phyloP scores from a whole-genome alignment of 2,329 filamentous ascomycete species.

The Monosporascus sp. region DNA sequence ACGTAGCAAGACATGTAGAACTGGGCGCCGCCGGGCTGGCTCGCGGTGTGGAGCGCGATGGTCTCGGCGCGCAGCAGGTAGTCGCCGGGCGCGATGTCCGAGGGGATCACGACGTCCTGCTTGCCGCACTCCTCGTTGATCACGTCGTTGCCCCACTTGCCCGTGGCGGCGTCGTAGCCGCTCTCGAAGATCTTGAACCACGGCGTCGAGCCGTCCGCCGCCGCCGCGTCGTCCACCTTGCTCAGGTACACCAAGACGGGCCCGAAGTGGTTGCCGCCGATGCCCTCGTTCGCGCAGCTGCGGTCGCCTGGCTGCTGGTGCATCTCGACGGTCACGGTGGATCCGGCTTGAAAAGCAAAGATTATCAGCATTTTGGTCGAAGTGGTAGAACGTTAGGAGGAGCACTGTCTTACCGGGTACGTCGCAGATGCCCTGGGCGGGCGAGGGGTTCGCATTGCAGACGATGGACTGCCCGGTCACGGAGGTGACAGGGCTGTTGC shows the following conservation, averaged over 20 bases:
- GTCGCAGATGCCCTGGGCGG: constrained; percentile 28
- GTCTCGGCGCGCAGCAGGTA: constrained; percentile 39
- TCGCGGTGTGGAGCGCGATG: constrained; percentile 36
- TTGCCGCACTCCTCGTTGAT: constrained; percentile 24
- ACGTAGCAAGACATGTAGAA: constrained; percentile 24
- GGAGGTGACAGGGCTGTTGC: constrained; percentile 38
- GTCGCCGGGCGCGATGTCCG: constrained; percentile 33
- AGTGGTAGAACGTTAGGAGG: background rate
- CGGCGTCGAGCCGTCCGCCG: constrained; percentile 35
- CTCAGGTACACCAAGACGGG: constrained; percentile 45
- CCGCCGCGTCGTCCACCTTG: constrained; percentile 41
- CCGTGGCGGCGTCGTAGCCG: constrained; percentile 25
- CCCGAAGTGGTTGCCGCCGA: constrained; percentile 48
- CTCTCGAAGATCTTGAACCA: constrained; percentile 51
- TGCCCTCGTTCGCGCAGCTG: constrained; percentile 41
- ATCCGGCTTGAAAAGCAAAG: constrained; percentile 22
- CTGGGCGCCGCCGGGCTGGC: constrained; percentile 17
- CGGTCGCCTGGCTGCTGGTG: constrained; percentile 40
- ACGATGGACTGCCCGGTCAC: constrained; percentile 34
- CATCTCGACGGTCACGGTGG: constrained; percentile 41
- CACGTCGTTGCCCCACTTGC: constrained; percentile 29
- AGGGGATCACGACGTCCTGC: constrained; percentile 32
- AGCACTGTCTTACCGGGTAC: constrained; percentile 17
- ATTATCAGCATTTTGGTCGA: background rate
- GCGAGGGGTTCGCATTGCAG: constrained; percentile 33